Base-by-base conservation (phyloP, 2,329 filamentous ascomycete genomes). In the Phaeosphaeriaceae sp. region DNA sequence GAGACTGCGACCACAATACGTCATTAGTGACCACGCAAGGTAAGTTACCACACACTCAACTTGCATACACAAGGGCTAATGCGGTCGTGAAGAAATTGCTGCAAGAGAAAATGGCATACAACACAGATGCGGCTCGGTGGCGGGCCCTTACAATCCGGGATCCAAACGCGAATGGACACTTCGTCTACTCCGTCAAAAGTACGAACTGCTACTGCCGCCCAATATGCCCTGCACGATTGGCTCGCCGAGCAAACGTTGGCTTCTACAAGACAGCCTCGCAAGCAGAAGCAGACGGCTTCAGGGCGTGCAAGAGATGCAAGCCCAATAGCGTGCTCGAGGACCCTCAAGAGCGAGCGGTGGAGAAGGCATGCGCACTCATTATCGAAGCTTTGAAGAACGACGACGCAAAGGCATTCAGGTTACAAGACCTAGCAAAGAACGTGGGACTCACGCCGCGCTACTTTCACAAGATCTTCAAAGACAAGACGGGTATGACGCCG, bases 131-230 rank as follows among this genome's bases (percentile, higher is more conserved):
- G 20, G 61, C 68, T 33, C 76, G 76, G 13, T 78, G 74, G 75
- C 70, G 69, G 36, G 83, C 83, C 56, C 74, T 84, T 45, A 73
- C 77, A 48, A 75, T 71, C 54, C 80, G 83, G 49, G 79, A 84
- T 58, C 53, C 78, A 33, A 70, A 74, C 20, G 79, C 80, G 20
- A 78, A 80, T 51, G 73, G 73, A 2, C 66, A 75, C 27, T 87
- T 87, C 72, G 78, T 87, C 60, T 87, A 87, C 75, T 80, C 77
- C 19, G 84, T 87, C n/a, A 78, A 79, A 53, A 84, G 83, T 0
- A 87, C 85, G 2, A 79, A 77, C 46, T 85, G 86, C 51, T 89
- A 86, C 74, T 89, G 87, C 70, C 82, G 86, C 1, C 86, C 87
- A 1, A 85, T 82, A 20, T 89, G 87, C 70, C 83, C 84, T 17